These are phyloP conservation scores for Trichophyton verrucosum DNA, from an alignment of 2,329 filamentous ascomycete genomes.

Conservation along the genomic window DNA sequence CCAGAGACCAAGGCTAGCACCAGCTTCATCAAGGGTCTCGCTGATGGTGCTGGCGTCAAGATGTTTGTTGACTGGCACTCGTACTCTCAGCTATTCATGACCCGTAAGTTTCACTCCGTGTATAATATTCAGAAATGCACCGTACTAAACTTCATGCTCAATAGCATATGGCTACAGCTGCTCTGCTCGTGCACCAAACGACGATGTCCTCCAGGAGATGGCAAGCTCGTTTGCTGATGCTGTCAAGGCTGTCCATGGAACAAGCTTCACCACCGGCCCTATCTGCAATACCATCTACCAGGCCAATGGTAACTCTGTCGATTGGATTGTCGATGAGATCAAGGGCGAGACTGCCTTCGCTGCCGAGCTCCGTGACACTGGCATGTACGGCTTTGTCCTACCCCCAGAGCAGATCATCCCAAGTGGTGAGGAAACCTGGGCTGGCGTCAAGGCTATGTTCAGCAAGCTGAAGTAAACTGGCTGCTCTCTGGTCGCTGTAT, in stretches of 20 bases:
- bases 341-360: conserved; percentile 37
- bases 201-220: conserved; percentile 39
- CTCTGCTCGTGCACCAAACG: conserved; percentile 34
- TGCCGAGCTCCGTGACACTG: conserved; percentile 40
- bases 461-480: neutral
- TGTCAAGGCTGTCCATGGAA: conserved; percentile 44
- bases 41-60: conserved; percentile 40
- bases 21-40: conserved; percentile 35
- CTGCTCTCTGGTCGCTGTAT: neutral
- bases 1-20: conserved; percentile 43
- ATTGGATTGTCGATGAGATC: conserved; percentile 36
- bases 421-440: conserved; percentile 37
- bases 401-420: conserved; percentile 39
- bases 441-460: conserved; percentile 21
- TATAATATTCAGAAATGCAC: neutral
- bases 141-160: neutral
- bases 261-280: conserved; percentile 31
- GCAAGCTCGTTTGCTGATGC: conserved; percentile 40
- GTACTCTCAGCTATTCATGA: conserved; percentile 48
- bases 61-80: conserved; percentile 55
- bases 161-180: conserved; percentile 49
- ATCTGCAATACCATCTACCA: conserved; percentile 52
- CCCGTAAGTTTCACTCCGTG: conserved; percentile 16
- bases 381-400: conserved; percentile 38
- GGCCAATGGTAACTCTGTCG: conserved; percentile 30